Evolutionary conservation across 768 basidiomycete species (phyloP).

Genomic region (Russula sp.): DNA sequence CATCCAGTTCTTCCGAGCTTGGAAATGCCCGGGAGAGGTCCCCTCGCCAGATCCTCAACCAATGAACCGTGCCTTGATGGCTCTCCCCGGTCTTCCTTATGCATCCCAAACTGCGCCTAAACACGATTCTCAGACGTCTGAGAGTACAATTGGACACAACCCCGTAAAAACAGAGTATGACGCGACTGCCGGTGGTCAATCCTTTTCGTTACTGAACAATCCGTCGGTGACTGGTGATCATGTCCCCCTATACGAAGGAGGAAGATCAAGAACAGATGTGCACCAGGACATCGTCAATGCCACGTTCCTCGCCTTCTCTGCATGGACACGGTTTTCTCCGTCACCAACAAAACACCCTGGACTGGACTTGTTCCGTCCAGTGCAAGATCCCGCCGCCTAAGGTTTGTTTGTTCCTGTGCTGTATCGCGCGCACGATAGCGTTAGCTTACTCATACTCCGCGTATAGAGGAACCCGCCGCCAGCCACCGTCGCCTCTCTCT

Average conservation of each 20-base stretch:
- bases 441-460: constrained; percentile 1
- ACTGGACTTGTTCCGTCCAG: constrained; percentile 8
- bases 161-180: constrained; percentile 11
- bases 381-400: constrained; percentile 17
- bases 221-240: not conserved
- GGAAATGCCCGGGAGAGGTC: constrained; percentile 14
- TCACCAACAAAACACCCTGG: constrained; percentile 1
- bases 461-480: constrained; percentile 11
- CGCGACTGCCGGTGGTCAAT: not conserved
- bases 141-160: not conserved
- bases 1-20: constrained; percentile 17
- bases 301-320: not conserved
- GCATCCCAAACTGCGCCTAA: not conserved
- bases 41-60: not conserved
- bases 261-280: not conserved
- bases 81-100: constrained; percentile 5
- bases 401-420: constrained; percentile 13
- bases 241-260: constrained; percentile 4
- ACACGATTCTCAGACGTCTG: not conserved
- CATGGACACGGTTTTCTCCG: not conserved
- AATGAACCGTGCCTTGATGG: not conserved
- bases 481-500: constrained; percentile 5
- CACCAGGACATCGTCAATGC: not conserved
- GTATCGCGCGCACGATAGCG: not conserved
- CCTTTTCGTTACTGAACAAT: not conserved